Evolutionary conservation across 768 basidiomycete genomes (phyloP), one percentile per base, ranked within the genome.

Genomic region (Termitomyces sp.): DNA sequence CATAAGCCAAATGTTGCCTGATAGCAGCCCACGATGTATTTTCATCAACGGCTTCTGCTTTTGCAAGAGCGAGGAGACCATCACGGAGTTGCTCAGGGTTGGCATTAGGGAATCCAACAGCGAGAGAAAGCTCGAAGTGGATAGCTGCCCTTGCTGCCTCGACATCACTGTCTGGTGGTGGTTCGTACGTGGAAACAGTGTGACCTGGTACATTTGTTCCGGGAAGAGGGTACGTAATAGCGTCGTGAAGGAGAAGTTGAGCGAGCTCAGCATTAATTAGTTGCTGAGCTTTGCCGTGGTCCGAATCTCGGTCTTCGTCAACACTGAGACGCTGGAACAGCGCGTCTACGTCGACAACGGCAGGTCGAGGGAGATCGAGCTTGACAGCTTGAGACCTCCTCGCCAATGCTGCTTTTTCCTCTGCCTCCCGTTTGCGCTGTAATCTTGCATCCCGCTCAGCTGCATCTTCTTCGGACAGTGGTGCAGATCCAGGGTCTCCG

Each of bases 91-190:
- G 91, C 9, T 86, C 84, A 46, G 90, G 85, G 45, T 77, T 88
- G 2, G 94, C 94, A 48, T 90, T 83, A 0, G 96, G 93, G 68
- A 96, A 91, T 1, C 94, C 97, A 13, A 97, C 83, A 7, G 86
- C 71, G 0, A 79, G 76, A 0, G 92, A 94, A 13, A 98, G 81
- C 71, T 98, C 96, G 3, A 80, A 71, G 68, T 95, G 91, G 35
- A 99, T 85, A 22, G 82, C 81, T 0, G 74, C 72, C 66, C 85
- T 90, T 2, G 97, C 96, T 9, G 73, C 75, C 7, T 83, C 82
- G 22, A 98, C 76, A 35, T 84, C 83, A 1, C 86, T 86, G 70
- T 98, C 95, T 22, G 83, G 79, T n/a, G 96, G 93, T 24, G 86
- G 81, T 32, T 81, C 79, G 63, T 96, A 94, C 0, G 70, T 69